Percentiles rank a stretch among this genome's conserved stretches.
Conservation (phyloP, 306 rosid genomes). For the Cajanus cajan region DNA sequence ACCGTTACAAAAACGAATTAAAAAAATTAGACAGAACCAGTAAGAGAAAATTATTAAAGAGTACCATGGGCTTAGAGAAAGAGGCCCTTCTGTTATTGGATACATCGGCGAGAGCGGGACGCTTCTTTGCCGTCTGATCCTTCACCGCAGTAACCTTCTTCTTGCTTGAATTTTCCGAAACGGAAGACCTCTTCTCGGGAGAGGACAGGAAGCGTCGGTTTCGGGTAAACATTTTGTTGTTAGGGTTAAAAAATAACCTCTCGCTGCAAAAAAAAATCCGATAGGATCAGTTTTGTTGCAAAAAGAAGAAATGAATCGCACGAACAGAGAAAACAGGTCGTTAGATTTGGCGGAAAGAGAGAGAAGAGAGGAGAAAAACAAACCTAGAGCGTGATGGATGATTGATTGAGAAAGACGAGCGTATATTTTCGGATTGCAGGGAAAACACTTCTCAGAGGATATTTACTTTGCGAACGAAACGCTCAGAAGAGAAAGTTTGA, state of each 20-base stretch:
- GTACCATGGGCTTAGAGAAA: constrained; percentile 48
- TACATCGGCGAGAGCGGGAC: constrained; percentile 51
- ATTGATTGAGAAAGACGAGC: constrained; percentile 22
- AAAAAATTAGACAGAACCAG: neutral
- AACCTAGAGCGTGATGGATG: neutral
- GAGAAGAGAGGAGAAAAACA: neutral
- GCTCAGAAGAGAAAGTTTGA: neutral
- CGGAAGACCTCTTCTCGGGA: constrained; percentile 28
- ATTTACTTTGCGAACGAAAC: neutral
- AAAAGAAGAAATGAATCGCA: neutral
- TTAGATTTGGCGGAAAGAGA: neutral
- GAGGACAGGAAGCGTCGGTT: constrained; percentile 19
- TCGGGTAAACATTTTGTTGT: constrained; percentile 39
- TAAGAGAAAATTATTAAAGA: neutral
- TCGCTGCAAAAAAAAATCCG: constrained; percentile 21
- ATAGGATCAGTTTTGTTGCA: neutral
- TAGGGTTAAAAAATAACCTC: neutral
- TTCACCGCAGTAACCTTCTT: constrained; percentile 34
- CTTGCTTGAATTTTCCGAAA: constrained; percentile 26
- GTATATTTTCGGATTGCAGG: constrained; percentile 19
- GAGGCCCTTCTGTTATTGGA: constrained; percentile 44
- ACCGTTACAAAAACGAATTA: neutral
- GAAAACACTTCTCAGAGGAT: neutral
- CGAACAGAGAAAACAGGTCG: neutral
- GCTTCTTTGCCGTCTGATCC: constrained; percentile 44